Base-by-base conservation (phyloP, 208 protist genomes). In the Strigomonas galati region DNA sequence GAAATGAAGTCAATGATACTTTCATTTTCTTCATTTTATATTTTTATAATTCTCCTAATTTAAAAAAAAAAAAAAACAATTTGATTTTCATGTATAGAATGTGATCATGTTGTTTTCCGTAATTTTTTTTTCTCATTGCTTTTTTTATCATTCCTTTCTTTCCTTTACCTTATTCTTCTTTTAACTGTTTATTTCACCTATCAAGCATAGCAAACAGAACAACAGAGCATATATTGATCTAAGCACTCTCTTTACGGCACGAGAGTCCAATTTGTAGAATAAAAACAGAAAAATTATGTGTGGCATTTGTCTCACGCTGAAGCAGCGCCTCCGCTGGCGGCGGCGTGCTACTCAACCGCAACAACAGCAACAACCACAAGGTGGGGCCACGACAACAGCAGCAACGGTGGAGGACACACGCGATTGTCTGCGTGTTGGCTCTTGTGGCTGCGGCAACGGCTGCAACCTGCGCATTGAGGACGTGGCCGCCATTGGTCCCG, bases 261-360 rank as follows among this genome's bases (percentile, higher is more conserved):
- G 3, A 51, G 17, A 6, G n/a, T 51, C 44, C 3, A 21, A 14
- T 51, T n/a, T 21, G 15, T 51, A 51, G 9, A 51, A 21, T 51
- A 24, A 24, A 44, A 59, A 59, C 37, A 32, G 40, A 49, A 64
- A 48, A 64, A 62, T 51, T 23, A 79, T 79, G 73, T 79, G 73
- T 30, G 73, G 73, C 24, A 71, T 79, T 32, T 79, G 67, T 49
- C 69, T 79, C 32, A 59, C 69, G 7, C 19, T 79, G 7, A 67
- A 66, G 51, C 73, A 79, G 49, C 67, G 43, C 28, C 52, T 79
- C 35, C 65, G 28, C 17, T 55, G 52, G 37, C 62, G 49, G 3
- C 40, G 46, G 10, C 56, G 44, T 56, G 51, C 58, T 6, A 15
- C 26, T 0, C 48, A 0, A 58, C 46, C 28, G 55, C 30, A 2